Base-by-base conservation (phyloP, 2,329 filamentous ascomycete species). In the Venturia oleaginea region DNA sequence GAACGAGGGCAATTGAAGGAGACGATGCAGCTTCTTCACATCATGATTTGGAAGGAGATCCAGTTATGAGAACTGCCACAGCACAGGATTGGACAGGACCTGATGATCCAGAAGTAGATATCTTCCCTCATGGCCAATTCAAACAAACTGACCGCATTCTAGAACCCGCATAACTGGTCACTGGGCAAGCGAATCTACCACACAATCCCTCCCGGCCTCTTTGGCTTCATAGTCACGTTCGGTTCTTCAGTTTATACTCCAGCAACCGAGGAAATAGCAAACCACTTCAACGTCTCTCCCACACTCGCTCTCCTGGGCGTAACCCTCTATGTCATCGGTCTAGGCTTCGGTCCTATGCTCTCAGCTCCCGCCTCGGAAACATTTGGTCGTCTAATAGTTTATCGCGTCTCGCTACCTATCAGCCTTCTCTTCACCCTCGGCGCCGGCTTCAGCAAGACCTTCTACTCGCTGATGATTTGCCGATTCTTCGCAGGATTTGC, bases 291-390 rank as follows among this genome's bases (percentile, higher is more conserved):
- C 22, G 69, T 71, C 6, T 67, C 67, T 1, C 48, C 42, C 1
- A 69, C 66, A 13, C 62, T 70, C 3, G 68, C 70, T 11, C 66
- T 70, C 2, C 55, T 72, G 11, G 61, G 61, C 34, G 67, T 71
- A 32, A 70, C 69, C 2, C 65, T 70, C 11, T 72, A 71, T 40
- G 65, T 67, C 1, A 64, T 72, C 4, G 71, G 69, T 3, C 87
- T 91, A 59, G 89, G 86, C 1, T 84, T 88, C 64, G 89, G 88
- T 0, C 89, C 89, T 1, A 83, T 84, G 0, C 78, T 92, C 27
- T 90, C 87, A 79, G 89, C 88, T 2, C 89, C 89, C 0, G 76
- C 92, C 4, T 89, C 86, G 1, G 90, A 93, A 76, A 78, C 89
- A 43, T 84, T 81, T 69, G 90, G 90, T 43, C 83, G 90, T 34